Conservation (phyloP, 495 filamentous ascomycete genomes). For the Penicillium angulare region DNA sequence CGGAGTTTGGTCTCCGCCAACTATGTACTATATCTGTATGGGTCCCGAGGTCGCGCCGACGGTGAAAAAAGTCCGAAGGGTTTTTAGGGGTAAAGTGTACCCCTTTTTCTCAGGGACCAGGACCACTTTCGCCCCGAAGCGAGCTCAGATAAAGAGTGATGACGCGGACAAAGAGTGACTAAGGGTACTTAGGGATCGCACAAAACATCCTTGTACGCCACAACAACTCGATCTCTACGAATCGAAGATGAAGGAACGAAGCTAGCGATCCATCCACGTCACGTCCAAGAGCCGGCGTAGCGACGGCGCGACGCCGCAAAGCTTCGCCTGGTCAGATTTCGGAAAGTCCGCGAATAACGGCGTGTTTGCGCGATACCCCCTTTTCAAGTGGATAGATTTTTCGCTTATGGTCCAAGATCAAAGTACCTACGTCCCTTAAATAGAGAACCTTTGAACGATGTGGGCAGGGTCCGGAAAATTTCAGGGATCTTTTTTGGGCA, state of each 20-base stretch:
- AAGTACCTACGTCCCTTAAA: too few relatives aligned
- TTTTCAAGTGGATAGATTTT: not conserved
- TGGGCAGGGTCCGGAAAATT: not conserved
- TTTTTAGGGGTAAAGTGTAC: too few relatives aligned
- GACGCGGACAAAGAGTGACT: too few relatives aligned
- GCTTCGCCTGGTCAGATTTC: not conserved
- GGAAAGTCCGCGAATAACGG: constrained; percentile 1
- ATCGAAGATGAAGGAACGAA: not conserved
- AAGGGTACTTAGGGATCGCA: too few relatives aligned
- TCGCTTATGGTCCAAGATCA: too few relatives aligned
- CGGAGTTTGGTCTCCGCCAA: not conserved
- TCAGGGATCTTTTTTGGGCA: not conserved
- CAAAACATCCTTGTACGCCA: not conserved
- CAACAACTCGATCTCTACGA: not conserved
- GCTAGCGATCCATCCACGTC: not conserved
- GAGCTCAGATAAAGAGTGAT: too few relatives aligned
- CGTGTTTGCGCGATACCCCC: not conserved
- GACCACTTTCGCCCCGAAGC: too few relatives aligned
- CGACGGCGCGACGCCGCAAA: constrained; percentile 1
- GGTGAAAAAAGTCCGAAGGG: too few relatives aligned
- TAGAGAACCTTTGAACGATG: too few relatives aligned
- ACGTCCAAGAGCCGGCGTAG: constrained; percentile 1
- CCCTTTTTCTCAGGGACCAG: too few relatives aligned
- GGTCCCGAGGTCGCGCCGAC: too few relatives aligned
- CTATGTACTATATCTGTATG: too few relatives aligned